phyloP scores from a whole-genome alignment of 768 basidiomycete genomes.

The Inosperma sp. region DNA sequence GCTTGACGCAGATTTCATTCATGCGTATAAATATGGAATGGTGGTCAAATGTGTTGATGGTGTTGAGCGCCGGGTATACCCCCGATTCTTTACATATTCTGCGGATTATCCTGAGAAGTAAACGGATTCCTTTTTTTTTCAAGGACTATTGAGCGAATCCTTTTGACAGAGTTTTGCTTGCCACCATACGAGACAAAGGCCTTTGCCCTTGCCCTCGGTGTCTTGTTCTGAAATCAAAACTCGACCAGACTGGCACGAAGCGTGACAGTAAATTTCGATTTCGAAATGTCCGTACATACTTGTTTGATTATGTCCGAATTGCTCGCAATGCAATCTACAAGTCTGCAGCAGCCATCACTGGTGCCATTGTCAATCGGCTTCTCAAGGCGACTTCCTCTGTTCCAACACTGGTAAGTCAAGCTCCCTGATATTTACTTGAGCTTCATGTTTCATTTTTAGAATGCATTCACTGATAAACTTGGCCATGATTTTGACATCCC shows the following conservation, averaged over 20 bases:
- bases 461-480: too few species aligned
- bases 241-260: slow-evolving; percentile 27
- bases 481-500: slow-evolving; percentile 22
- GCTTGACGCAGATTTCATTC: slow-evolving; percentile 13
- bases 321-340: slow-evolving; percentile 7
- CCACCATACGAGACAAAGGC: slow-evolving; percentile 29
- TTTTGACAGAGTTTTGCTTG: slow-evolving; percentile 1
- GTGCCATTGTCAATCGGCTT: slow-evolving; percentile 10
- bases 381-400: slow-evolving; percentile 14
- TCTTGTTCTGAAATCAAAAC: slow-evolving; percentile 19
- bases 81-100: too few species aligned
- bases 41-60: too few species aligned
- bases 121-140: slow-evolving; percentile 26
- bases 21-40: too few species aligned
- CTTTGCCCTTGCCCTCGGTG: slow-evolving; percentile 33
- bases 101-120: too few species aligned
- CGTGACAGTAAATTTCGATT: slow-evolving; percentile 13
- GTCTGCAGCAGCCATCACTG: slow-evolving; percentile 1
- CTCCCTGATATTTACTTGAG: too few species aligned
- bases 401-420: slow-evolving; percentile 20
- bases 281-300: slow-evolving; percentile 8
- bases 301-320: not conserved
- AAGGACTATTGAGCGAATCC: slow-evolving; percentile 23
- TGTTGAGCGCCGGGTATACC: too few species aligned
- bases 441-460: slow-evolving; percentile 23